Evolutionary conservation across 768 basidiomycete genomes (phyloP), one percentile per base, ranked within the genome.

Genomic region (Termitomyces sp.): DNA sequence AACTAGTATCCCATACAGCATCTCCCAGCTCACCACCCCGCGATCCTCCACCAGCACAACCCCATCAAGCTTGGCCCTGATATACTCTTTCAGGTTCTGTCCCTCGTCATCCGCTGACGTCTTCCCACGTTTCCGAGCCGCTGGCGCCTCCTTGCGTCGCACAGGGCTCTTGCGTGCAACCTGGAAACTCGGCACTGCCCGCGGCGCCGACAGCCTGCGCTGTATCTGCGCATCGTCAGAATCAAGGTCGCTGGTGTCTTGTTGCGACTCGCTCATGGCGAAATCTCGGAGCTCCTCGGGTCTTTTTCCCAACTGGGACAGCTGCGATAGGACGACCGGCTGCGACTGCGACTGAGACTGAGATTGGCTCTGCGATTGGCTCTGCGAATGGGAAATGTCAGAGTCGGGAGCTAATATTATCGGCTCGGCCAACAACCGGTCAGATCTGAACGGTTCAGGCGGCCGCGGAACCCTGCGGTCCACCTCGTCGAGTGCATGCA

Each of bases 331-430:
- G 14, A 63, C 32, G 23, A 64, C 61, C 13, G 50, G 58, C 41
- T 65, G 66, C 41, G 66, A 69, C 32, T 68, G 65, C 65, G 70
- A 63, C 23, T 23, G 68, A 20, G 66, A 60, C 36, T 74, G 73
- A 23, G 71, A 68, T 55, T 74, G 75, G 4, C 74, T 73, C 33
- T 74, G 73, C 13, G 69, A 67, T 36, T 69, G 67, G 63, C 69
- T 63, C 55, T 75, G 75, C 2, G 74, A 75, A 36, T 66, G 72
- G 1, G 82, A 84, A 1, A 77, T 75, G 62, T 86, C 83, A 10
- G 84, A 83, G 64, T 84, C 80, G 4, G 83, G 82, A 8, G 76
- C 84, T 26, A 85, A 67, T n/a, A 85, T 74, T 18, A 72, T 74
- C 33, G 68, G 74, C 26, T 75, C 78, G 49, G 66, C 64, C 55